Evolutionary conservation across 805 yeast species (phyloP).

Genomic region (Myxozyma neglecta): DNA sequence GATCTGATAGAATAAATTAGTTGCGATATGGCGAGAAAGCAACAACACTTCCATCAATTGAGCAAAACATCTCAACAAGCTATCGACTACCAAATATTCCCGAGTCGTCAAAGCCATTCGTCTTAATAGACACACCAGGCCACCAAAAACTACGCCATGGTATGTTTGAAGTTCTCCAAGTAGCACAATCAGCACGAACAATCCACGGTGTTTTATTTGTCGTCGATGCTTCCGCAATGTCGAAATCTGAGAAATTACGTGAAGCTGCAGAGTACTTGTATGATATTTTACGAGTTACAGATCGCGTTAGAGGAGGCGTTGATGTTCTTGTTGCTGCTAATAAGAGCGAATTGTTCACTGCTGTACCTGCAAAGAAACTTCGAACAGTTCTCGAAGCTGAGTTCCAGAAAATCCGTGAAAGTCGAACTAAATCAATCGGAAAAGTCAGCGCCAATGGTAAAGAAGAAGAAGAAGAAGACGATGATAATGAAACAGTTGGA

Average conservation of each 20-base stretch:
- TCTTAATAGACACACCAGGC: conserved; percentile 85
- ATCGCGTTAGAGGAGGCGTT: conserved; percentile 61
- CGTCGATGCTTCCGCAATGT: conserved; percentile 64
- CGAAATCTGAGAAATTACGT: conserved; percentile 27
- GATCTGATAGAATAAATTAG: conserved; percentile 1
- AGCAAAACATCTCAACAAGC: conserved; percentile 45
- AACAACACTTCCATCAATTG: conserved; percentile 55
- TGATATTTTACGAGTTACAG: conserved; percentile 49
- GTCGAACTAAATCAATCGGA: conserved; percentile 51
- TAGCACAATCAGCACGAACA: conserved; percentile 41
- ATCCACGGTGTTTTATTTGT: conserved; percentile 71
- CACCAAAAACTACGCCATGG: conserved; percentile 68
- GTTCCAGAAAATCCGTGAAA: conserved; percentile 55
- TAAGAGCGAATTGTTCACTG: conserved; percentile 81
- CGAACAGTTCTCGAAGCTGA: conserved; percentile 61
- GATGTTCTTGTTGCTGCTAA: conserved; percentile 73
- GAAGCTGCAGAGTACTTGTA: conserved; percentile 30
- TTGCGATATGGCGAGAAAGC: conserved; percentile 31
- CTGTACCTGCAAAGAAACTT: conserved; percentile 68
- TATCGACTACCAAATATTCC: conserved; percentile 46
- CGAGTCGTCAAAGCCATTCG: conserved; percentile 44
- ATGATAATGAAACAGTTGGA: conserved; percentile 4
- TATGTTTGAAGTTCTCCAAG: conserved; percentile 50
- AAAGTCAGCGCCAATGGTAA: conserved; percentile 34
- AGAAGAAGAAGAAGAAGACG: conserved; percentile 7